Base-by-base conservation (phyloP, 2,329 filamentous ascomycete species). In the Neofusicoccum kwambonambiense region DNA sequence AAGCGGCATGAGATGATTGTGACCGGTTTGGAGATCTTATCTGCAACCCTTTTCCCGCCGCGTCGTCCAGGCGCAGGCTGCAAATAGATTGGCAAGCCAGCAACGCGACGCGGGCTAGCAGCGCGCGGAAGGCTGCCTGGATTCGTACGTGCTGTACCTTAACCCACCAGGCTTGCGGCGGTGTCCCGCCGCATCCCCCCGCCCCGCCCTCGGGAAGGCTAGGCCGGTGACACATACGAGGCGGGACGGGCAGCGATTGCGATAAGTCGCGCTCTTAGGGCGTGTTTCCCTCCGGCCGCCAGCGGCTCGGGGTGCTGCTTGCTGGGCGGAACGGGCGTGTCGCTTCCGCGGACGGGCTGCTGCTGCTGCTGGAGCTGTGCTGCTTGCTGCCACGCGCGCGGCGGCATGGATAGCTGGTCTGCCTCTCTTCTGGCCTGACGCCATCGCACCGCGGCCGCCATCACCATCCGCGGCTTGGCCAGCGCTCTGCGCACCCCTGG, bases 271-370 rank as follows among this genome's bases (percentile, higher is more conserved):
- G 37, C 19, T 35, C 8, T 41, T 19, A 51, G 47, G 27, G 27
- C 27, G 27, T 6, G 27, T 31, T 31, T 31, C 27, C 4, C 2
- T 6, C 27, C 27, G 27, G 4, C 9, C 6, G 11, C 11, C 13
- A 39, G 13, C 9, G 37, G 9, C 11, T 39, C 11, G 37, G n/a
- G 9, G 37, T 17, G 39, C 41, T 6, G 35, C 37, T 44, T 60
- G 56, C 31, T 60, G 56, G 42, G 56, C 56, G 56, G 41, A 45
- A 60, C 56, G 56, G 56, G 56, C 56, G 56, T 39, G 27, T 45
- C 56, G 35, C 56, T 47, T 47, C 42, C 41, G 41, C 41, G 31
- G 15, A 19, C 19, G 39, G 12, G 52, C 37, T 22, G 19, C 35
- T 27, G 31, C 27, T 31, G 49, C 27, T 37, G 50, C n/a, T 54